Evolutionary conservation across 371 early-diverging fungal genomes (phyloP).

Genomic region (Funneliformis caledonium): DNA sequence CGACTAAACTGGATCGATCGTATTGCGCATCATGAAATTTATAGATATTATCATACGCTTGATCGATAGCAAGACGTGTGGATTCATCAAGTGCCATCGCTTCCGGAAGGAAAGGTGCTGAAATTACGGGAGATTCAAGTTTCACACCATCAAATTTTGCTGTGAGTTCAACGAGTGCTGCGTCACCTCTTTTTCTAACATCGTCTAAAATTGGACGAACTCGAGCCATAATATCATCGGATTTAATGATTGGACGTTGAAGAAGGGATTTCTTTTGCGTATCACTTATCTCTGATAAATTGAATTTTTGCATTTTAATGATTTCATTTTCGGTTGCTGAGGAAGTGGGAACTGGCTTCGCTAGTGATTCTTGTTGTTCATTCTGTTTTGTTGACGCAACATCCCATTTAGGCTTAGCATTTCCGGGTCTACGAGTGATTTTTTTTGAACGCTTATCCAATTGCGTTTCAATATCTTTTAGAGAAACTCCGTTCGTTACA

Average conservation of each 20-base stretch:
- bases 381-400: constrained; percentile 42
- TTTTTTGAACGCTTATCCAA: constrained; percentile 84
- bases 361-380: constrained; percentile 42
- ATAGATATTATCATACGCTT: constrained; percentile 90
- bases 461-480: constrained; percentile 87
- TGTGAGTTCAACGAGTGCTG: constrained; percentile 83
- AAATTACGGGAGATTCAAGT: constrained; percentile 69
- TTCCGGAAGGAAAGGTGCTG: constrained; percentile 83
- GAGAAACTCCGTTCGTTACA: constrained; percentile 76
- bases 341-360: constrained; percentile 42
- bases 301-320: constrained; percentile 70
- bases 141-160: constrained; percentile 90
- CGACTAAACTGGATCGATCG: constrained; percentile 68
- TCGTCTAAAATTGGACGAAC: constrained; percentile 91
- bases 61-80: constrained; percentile 88
- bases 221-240: constrained; percentile 79
- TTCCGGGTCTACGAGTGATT: constrained; percentile 90
- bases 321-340: constrained; percentile 41
- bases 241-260: constrained; percentile 90
- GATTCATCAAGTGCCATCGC: constrained; percentile 67
- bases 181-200: constrained; percentile 86
- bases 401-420: constrained; percentile 86
- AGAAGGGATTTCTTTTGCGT: constrained; percentile 68
- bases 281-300: constrained; percentile 51
- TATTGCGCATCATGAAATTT: constrained; percentile 95